Evolutionary conservation across 768 basidiomycete genomes (phyloP).

Genomic region (Zangia roseola): DNA sequence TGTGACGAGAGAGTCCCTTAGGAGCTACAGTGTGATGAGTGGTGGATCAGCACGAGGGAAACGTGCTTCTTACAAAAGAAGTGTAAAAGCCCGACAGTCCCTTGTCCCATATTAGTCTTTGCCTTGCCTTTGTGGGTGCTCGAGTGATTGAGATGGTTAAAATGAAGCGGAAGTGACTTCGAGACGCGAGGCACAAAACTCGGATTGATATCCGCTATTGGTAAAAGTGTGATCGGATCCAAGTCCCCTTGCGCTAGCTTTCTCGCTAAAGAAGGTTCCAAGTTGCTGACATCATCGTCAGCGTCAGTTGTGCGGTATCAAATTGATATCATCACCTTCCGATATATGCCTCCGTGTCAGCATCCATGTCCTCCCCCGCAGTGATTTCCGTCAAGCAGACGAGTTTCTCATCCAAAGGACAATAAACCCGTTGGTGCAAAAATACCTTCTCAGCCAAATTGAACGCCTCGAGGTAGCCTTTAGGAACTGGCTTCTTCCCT

Average conservation of each 20-base stretch:
- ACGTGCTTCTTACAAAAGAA: constrained; percentile 58
- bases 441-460: constrained; percentile 88
- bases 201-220: constrained; percentile 81
- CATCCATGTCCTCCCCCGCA: constrained; percentile 50
- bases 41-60: constrained; percentile 38
- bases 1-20: constrained; percentile 24
- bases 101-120: constrained; percentile 33
- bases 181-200: constrained; percentile 52
- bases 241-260: constrained; percentile 64
- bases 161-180: constrained; percentile 40
- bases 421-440: constrained; percentile 88
- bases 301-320: constrained; percentile 4
- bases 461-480: constrained; percentile 73
- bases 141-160: constrained; percentile 25
- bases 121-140: constrained; percentile 45
- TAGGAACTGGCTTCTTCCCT: constrained; percentile 80
- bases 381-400: constrained; percentile 68
- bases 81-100: constrained; percentile 45
- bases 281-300: constrained; percentile 44
- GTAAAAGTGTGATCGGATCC: constrained; percentile 64
- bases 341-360: constrained; percentile 67
- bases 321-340: constrained; percentile 49
- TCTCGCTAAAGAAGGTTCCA: constrained; percentile 64
- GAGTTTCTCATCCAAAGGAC: constrained; percentile 61
- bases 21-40: constrained; percentile 30